Base-by-base conservation (phyloP, 352 stramenopile genomes). In the Thalassiosira hispida region DNA sequence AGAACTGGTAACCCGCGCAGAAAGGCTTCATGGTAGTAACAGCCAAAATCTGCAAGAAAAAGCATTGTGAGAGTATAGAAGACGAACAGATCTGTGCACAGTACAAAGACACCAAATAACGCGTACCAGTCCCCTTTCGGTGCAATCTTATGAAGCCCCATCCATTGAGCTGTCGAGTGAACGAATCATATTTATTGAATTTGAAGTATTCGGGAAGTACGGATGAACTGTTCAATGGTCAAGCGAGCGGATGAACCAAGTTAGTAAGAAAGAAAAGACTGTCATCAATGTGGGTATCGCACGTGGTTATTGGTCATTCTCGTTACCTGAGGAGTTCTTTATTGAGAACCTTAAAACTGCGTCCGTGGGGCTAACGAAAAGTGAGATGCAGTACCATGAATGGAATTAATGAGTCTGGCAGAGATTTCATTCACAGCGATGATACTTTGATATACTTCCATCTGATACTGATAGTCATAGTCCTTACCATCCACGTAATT, bases 61-160 rank as follows among this genome's bases (percentile, higher is more conserved):
- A 44, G 31, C 11, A 55, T n/a, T 7, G 22, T 22, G 2, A 22
- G 49, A 56, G 55, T 20, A 31, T n/a, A 46, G 23, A 53, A 33
- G 27, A 47, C 7, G 22, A 11, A 47, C 1, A 27, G 9, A 29
- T 63, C 14, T 2, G 27, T n/a, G 22, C 16, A 38, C 7, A 5
- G 8, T 16, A n/a, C 33, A 69, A 56, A 57, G n/a, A 44, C 7
- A 38, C 33, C 11, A 2, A 14, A 63, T 7, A 42, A 42, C 33
- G 46, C 64, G 44, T 55, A 73, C 57, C 68, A 51, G 60, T 51
- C 14, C 85, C 85, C 18, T 62, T 16, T 33, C 81, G 55, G 6
- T 81, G 80, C 14, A 90, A 51, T 20, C 80, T 67, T 27, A 74
- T 81, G 68, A 88, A 90, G 3, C 75, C 81, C 84, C 84, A 90